These are phyloP conservation scores for Colletotrichum caudatum DNA, from an alignment of 2,329 filamentous ascomycete genomes.

Conservation along the genomic window DNA sequence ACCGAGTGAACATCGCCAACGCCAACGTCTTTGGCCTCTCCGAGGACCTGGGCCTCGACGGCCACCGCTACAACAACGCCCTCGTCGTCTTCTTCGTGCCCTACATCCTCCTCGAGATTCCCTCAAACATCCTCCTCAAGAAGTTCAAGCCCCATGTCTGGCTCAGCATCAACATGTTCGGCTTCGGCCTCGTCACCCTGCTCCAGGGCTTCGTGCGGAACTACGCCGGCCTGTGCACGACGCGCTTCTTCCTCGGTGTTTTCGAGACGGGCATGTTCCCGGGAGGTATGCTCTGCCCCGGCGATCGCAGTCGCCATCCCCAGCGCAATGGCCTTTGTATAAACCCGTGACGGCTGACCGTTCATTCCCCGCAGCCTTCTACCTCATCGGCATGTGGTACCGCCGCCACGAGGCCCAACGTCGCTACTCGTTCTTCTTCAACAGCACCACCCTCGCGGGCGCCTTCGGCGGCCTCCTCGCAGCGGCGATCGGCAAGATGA, in stretches of 20 bases:
- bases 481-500: conserved; percentile 75
- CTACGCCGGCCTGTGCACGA: conserved; percentile 81
- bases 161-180: conserved; percentile 86
- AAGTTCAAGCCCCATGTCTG: conserved; percentile 71
- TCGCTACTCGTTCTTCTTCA: conserved; percentile 95
- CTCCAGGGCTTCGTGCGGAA: conserved; percentile 83
- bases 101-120: conserved; percentile 77
- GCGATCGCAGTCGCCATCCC: background rate
- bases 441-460: conserved; percentile 70
- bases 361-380: conserved; percentile 59
- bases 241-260: conserved; percentile 86
- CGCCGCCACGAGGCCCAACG: conserved; percentile 88
- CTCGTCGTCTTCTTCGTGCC: conserved; percentile 87
- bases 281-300: conserved; percentile 57
- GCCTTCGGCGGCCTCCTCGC: conserved; percentile 46
- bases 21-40: conserved; percentile 75
- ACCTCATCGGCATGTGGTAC: conserved; percentile 91
- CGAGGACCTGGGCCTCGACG: conserved; percentile 70
- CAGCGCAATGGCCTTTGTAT: background rate
- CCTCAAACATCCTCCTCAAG: conserved; percentile 57
- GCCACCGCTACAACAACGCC: conserved; percentile 77
- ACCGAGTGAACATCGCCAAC: conserved; percentile 84
- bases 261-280: conserved; percentile 78
- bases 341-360: background rate
- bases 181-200: conserved; percentile 81